Base-by-base conservation (phyloP, 768 basidiomycete genomes). In the Boletus tomentosulus region DNA sequence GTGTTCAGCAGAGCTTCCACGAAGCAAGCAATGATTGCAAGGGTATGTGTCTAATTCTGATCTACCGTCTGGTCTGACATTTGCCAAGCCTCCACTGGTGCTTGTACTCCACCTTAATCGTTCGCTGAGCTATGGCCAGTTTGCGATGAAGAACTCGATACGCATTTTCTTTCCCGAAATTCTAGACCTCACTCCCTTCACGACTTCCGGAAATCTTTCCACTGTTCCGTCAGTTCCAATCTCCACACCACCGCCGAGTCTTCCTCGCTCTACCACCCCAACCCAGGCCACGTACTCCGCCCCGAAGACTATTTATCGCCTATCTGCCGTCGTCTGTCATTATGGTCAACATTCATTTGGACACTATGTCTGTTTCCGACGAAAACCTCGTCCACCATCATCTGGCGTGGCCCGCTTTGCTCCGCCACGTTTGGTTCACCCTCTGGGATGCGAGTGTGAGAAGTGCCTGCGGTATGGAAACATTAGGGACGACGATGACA, bases 261-360 rank as follows among this genome's bases (percentile, higher is more conserved):
- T 76, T 1, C 72, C 74, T 46, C 69, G 83, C 27, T 77, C 82
- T 13, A 74, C 76, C 1, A 84, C 82, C 0, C 82, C 81, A 1
- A 83, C 84, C 1, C 81, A 81, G 8, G 75, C 78, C 25, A 78
- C 75, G 30, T 79, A 79, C 54, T 68, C 77, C 27, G 62, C 70
- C 2, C 76, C 79, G n/a, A 75, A 83, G 43, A 86, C 84, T n/a
- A 74, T 95, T 34, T 98, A 98, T 70, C 83, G 93, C 44, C 80
- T 98, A 34, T 71, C 84, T 2, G 85, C 91, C 10, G 84, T 90
- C 30, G 93, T 98, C 15, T 92, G 92, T 61, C 96, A 98, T 70
- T 96, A 86, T 65, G 96, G 96, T 13, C 83, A 86, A 50, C 94
- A 97, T 65, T 87, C 87, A 4, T 95, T 89, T 65, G 96, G 96